Evolutionary conservation across 2,329 filamentous ascomycete species (phyloP).

Genomic region (Whalleya microplaca): DNA sequence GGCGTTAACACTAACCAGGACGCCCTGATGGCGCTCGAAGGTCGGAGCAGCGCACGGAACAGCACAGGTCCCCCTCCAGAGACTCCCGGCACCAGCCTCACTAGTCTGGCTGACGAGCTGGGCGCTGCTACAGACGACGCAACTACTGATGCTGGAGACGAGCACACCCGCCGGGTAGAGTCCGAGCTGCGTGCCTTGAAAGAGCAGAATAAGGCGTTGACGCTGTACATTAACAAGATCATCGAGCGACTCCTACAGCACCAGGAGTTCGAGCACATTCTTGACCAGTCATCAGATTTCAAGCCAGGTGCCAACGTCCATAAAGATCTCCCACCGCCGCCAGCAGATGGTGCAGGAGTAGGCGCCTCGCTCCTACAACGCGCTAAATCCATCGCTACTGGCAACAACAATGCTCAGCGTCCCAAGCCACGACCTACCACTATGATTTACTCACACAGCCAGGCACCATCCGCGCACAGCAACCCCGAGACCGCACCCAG

Average conservation of each 20-base stretch:
- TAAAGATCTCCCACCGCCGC: slow-evolving; percentile 84
- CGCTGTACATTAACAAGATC: slow-evolving; percentile 98
- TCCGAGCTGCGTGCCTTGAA: slow-evolving; percentile 77
- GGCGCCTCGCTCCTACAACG: slow-evolving; percentile 60
- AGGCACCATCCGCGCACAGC: slow-evolving; percentile 49
- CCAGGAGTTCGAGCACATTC: slow-evolving; percentile 91
- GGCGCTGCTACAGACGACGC: slow-evolving; percentile 65
- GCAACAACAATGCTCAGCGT: slow-evolving; percentile 37
- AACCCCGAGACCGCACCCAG: slow-evolving; percentile 77
- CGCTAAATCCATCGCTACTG: slow-evolving; percentile 63
- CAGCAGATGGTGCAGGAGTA: slow-evolving; percentile 55
- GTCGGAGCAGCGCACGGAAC: slow-evolving; percentile 41
- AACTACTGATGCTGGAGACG: slow-evolving; percentile 61
- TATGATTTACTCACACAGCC: slow-evolving; percentile 40
- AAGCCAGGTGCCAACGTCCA: slow-evolving; percentile 63
- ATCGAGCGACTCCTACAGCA: slow-evolving; percentile 93
- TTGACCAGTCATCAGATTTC: slow-evolving; percentile 75
- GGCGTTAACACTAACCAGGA: slow-evolving; percentile 63
- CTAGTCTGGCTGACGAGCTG: slow-evolving; percentile 86
- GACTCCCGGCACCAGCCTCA: slow-evolving; percentile 58
- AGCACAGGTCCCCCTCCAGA: slow-evolving; percentile 36
- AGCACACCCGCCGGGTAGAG: slow-evolving; percentile 73
- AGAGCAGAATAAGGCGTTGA: slow-evolving; percentile 96
- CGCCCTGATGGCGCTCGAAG: slow-evolving; percentile 66
- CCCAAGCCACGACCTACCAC: slow-evolving; percentile 61